Percentiles rank a stretch among this genome's conserved stretches.
phyloP scores from a whole-genome alignment of 1,284 basidiomycete species.

The Grifola frondosa region DNA sequence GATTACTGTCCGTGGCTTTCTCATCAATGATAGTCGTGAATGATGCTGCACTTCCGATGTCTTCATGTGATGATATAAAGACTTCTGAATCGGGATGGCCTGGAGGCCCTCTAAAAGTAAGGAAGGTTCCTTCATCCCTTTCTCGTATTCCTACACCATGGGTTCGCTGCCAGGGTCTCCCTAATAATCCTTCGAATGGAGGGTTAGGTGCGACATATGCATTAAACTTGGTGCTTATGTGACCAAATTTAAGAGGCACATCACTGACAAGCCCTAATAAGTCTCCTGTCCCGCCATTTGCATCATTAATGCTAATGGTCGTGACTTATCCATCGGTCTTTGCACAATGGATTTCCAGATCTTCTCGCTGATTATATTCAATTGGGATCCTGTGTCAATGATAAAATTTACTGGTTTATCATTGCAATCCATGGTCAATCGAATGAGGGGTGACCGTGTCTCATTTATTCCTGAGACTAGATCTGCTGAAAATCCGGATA shows the following conservation, averaged over 20 bases:
- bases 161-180: conserved; percentile 1
- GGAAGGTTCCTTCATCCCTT: conserved; percentile 4
- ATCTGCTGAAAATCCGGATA: not conserved
- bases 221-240: conserved; percentile 1
- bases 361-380: conserved; percentile 4
- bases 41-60: not conserved
- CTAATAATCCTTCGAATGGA: conserved; percentile 2
- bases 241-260: conserved; percentile 3
- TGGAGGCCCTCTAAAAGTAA: not conserved
- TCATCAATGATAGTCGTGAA: not conserved
- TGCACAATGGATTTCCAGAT: conserved; percentile 2
- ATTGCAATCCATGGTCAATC: conserved; percentile 2
- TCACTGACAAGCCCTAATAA: conserved; percentile 2
- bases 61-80: not conserved
- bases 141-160: conserved; percentile 4
- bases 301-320: not conserved
- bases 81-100: not conserved
- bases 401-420: conserved; percentile 1
- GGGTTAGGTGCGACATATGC: conserved; percentile 2
- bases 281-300: not conserved
- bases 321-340: not conserved
- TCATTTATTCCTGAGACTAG: too few relatives aligned
- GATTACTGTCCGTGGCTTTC: not conserved
- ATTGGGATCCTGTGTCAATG: conserved; percentile 4
- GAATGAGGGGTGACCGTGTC: too few relatives aligned